These are phyloP conservation scores for Erysimum cheiranthoides DNA, from an alignment of 345 rosid genomes.

Conservation along the genomic window DNA sequence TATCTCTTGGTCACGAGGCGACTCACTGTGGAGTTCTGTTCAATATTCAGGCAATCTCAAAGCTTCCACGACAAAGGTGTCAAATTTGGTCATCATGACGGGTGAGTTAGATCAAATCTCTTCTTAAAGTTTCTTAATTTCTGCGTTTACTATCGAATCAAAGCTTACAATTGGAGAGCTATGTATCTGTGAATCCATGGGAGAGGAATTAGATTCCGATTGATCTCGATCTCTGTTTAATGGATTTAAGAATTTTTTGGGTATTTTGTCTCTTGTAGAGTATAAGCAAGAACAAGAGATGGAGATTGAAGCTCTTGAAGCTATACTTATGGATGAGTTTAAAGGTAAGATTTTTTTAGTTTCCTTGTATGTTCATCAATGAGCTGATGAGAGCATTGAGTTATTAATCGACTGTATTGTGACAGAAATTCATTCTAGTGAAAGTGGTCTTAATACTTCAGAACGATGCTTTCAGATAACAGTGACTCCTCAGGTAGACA, in stretches of 20 bases:
- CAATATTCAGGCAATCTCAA: slow-evolving; percentile 29
- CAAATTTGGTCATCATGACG: slow-evolving; percentile 40
- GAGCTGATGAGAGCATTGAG: slow-evolving; percentile 31
- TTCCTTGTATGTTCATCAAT: slow-evolving; percentile 19
- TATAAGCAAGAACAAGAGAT: slow-evolving; percentile 87
- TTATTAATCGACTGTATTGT: slow-evolving; percentile 17
- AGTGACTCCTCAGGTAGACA: slow-evolving; percentile 75
- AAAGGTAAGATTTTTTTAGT: slow-evolving; percentile 58
- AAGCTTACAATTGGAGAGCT: slow-evolving; percentile 1
- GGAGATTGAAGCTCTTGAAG: slow-evolving; percentile 96
- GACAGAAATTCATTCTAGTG: slow-evolving; percentile 84
- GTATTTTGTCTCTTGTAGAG: slow-evolving; percentile 52
- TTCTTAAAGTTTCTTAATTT: slow-evolving; percentile 15
- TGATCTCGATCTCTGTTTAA: slow-evolving; percentile 21
- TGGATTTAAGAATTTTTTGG: not conserved
- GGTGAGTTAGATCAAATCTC: slow-evolving; percentile 36
- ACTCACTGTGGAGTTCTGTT: slow-evolving; percentile 40
- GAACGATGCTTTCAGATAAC: slow-evolving; percentile 82
- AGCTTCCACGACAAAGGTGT: slow-evolving; percentile 17
- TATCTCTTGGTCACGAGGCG: slow-evolving; percentile 27
- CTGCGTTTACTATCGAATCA: not conserved
- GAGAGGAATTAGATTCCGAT: slow-evolving; percentile 20
- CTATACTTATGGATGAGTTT: slow-evolving; percentile 97
- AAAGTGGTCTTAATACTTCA: slow-evolving; percentile 93
- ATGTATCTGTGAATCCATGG: slow-evolving; percentile 11